Conservation (phyloP, 805 yeast genomes). For the Candida stauntonica region DNA sequence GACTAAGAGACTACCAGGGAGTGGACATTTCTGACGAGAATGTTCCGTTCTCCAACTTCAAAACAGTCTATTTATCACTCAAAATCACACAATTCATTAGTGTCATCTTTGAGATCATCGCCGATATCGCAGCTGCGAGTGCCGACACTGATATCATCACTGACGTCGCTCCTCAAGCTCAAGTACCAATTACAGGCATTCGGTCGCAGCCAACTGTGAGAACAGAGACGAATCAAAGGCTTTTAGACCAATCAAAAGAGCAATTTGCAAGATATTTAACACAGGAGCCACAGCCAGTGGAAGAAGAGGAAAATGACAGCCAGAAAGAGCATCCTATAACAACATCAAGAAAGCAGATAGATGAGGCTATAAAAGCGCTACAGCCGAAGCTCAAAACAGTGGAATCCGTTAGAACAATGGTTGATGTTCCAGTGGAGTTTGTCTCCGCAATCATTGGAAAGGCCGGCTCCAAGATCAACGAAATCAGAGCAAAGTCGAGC, state of each 20-base stretch:
- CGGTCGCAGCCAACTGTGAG: background rate
- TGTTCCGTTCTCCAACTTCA: slow-evolving; percentile 18
- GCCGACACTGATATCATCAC: background rate
- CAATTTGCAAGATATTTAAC: slow-evolving; percentile 6
- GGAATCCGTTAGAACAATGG: slow-evolving; percentile 8
- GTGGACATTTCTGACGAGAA: slow-evolving; percentile 13
- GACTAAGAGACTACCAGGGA: background rate
- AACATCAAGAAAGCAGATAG: slow-evolving; percentile 6
- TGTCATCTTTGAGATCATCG: background rate
- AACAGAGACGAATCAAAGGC: background rate
- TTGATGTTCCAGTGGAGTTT: slow-evolving; percentile 19
- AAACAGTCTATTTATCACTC: slow-evolving; percentile 5
- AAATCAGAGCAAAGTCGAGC: slow-evolving; percentile 17
- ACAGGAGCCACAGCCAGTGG: slow-evolving; percentile 3
- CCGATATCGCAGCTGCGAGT: background rate
- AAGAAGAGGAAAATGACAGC: too few relatives aligned
- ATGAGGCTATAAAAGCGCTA: slow-evolving; percentile 8
- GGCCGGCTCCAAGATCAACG: slow-evolving; percentile 17
- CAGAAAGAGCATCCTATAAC: slow-evolving; percentile 7
- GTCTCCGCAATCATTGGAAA: slow-evolving; percentile 14
- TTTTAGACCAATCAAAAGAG: background rate
- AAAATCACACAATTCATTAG: background rate
- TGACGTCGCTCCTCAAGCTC: background rate
- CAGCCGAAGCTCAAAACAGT: slow-evolving; percentile 8
- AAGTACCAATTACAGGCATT: background rate